Evolutionary conservation across 768 basidiomycete genomes (phyloP).

Genomic region (Gymnopilus dilepis): DNA sequence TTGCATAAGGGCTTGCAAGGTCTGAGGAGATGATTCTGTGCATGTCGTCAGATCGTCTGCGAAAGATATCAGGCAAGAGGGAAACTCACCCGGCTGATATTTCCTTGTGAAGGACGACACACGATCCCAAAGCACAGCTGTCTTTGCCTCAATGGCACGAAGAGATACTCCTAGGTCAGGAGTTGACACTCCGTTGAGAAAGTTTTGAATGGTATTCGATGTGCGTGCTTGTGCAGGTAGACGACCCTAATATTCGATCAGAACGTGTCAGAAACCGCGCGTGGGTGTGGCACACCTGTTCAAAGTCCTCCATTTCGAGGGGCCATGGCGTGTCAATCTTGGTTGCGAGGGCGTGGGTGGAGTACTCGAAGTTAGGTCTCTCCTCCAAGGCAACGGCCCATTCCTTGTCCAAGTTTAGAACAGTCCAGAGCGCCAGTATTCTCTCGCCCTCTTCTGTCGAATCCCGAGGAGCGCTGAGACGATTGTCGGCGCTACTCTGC

Average conservation of each 20-base stretch:
- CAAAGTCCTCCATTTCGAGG: constrained; percentile 40
- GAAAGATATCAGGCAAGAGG: neutral
- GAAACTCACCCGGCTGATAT: constrained; percentile 34
- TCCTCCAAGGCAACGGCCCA: constrained; percentile 52
- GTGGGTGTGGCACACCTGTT: too few species aligned
- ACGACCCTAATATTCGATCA: constrained; percentile 18
- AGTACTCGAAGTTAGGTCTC: constrained; percentile 32
- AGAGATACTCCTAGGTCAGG: constrained; percentile 28
- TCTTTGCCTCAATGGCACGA: constrained; percentile 30
- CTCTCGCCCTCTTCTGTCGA: constrained; percentile 42
- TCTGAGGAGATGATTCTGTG: constrained; percentile 19
- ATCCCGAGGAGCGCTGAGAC: constrained; percentile 32
- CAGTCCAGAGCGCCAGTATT: constrained; percentile 43
- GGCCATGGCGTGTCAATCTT: constrained; percentile 46
- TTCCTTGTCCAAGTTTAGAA: constrained; percentile 37
- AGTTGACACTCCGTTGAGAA: constrained; percentile 24
- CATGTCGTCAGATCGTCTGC: neutral
- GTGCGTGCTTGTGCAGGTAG: constrained; percentile 27
- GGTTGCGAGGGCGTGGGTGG: constrained; percentile 23
- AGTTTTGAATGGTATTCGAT: constrained; percentile 27
- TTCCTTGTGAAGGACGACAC: constrained; percentile 33
- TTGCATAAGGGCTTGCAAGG: constrained; percentile 21
- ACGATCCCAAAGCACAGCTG: constrained; percentile 40
- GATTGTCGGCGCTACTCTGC: neutral
- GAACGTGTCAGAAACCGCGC: neutral